Base-by-base conservation (phyloP, 2,329 filamentous ascomycete genomes). In the Leptodontidium sp. region DNA sequence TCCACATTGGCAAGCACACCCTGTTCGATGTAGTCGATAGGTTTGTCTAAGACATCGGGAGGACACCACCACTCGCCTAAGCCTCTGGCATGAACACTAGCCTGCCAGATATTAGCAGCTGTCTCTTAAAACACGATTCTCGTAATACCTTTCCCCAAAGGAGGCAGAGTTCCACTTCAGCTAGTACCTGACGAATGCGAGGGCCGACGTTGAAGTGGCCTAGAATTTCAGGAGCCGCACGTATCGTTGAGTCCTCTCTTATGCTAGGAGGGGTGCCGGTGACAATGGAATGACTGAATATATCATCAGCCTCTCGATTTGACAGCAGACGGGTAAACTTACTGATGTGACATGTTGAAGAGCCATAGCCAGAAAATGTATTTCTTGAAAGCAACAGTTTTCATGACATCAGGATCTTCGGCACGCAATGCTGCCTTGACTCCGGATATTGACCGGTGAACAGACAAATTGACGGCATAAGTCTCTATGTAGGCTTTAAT, bases 51-150 rank as follows among this genome's bases (percentile, higher is more conserved):
- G 65, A 47, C 14, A 21, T 57, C 65, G 9, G 15, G 47, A 35
- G 57, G 67, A 62, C 69, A 70, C 69, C 69, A 70, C 69, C 66
- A 70, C 61, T 70, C 69, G 2, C 29, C 61, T 29, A 70, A 53
- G 14, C 61, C 55, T 17, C n/a, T 50, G 1, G 61, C 53, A 53
- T 66, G 24, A 43, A 35, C 61, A 63, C 49, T 52, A 26, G 15
- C 32, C 52, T 35, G 40, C 24, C 47, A 26, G 1, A 32, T 8
- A 57, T 61, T 43, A 64, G 61, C 52, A 62, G 14, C 24, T 49
- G 17, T 1, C 32, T 21, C 15, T 8, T 11, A 29, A 9, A 15
- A 7, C 45, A 15, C 3, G 47, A 61, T 32, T 9, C 9, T 17
- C 26, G 8, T n/a, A 59, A 67, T 35, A 66, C 63, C 47, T 64